These are phyloP conservation scores for Dorcoceras hygrometricum DNA, from an alignment of 257 asterid genomes.

Conservation along the genomic window DNA sequence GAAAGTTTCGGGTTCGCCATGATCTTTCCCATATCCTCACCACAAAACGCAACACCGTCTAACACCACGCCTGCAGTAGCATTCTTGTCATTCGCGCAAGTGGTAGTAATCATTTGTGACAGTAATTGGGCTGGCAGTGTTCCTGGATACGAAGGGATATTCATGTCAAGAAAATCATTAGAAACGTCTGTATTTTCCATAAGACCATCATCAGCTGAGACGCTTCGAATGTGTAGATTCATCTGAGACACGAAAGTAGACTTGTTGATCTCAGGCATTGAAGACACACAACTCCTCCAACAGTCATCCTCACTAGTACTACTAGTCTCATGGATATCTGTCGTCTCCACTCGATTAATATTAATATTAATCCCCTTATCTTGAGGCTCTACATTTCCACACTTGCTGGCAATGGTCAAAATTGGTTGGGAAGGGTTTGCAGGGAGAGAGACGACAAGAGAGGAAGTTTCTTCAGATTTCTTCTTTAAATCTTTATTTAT, in stretches of 20 bases:
- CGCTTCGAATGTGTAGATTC: slow-evolving; percentile 54
- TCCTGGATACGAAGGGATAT: slow-evolving; percentile 52
- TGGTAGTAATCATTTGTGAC: slow-evolving; percentile 37
- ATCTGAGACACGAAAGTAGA: slow-evolving; percentile 54
- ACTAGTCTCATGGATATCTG: too few species aligned
- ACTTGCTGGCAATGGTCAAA: too few species aligned
- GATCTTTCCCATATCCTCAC: slow-evolving; percentile 60
- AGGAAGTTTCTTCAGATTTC: too few species aligned
- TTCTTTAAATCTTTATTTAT: too few species aligned
- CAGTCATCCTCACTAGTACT: too few species aligned
- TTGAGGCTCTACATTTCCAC: too few species aligned
- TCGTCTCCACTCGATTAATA: too few species aligned
- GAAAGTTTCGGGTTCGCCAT: slow-evolving; percentile 67
- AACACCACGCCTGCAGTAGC: slow-evolving; percentile 52
- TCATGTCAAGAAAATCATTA: slow-evolving; percentile 56
- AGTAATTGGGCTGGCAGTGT: slow-evolving; percentile 35
- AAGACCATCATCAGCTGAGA: slow-evolving; percentile 67
- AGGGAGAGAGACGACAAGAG: too few species aligned
- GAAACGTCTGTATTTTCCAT: slow-evolving; percentile 47
- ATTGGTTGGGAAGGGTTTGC: too few species aligned
- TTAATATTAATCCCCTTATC: too few species aligned
- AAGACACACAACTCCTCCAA: too few species aligned
- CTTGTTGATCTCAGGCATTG: too few species aligned
- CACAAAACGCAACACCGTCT: slow-evolving; percentile 65
- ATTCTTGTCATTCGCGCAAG: slow-evolving; percentile 37